Evolutionary conservation across 306 rosid species (phyloP).

Genomic region (Quercus variabilis): DNA sequence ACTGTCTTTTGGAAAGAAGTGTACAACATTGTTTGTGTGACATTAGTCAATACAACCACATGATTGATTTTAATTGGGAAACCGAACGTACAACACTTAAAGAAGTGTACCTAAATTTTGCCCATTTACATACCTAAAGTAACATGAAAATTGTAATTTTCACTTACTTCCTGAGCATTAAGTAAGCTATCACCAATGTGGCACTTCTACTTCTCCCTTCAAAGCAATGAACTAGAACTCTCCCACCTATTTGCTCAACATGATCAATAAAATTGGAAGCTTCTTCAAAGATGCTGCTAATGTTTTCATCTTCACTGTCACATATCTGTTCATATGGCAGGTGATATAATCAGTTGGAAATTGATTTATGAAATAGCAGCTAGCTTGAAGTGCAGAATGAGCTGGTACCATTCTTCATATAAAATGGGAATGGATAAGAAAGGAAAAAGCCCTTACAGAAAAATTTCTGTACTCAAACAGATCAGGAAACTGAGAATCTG

Average conservation of each 20-base stretch:
- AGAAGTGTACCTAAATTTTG: too few species aligned
- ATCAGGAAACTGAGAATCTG: conserved; percentile 91
- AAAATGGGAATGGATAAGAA: not conserved
- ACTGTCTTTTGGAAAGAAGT: too few species aligned
- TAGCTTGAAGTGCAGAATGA: not conserved
- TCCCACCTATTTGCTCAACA: conserved; percentile 72
- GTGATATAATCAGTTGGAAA: not conserved
- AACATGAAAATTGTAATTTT: conserved; percentile 12
- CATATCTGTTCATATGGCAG: conserved; percentile 46
- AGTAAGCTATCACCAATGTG: conserved; percentile 83
- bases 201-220: conserved; percentile 98
- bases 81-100: too few species aligned
- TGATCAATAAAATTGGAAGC: conserved; percentile 62
- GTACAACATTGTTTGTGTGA: too few species aligned
- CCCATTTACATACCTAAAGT: not conserved
- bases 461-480: conserved; percentile 68
- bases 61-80: too few species aligned
- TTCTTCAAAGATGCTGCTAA: conserved; percentile 76
- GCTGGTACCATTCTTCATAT: not conserved
- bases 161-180: conserved; percentile 90
- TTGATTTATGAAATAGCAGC: not conserved
- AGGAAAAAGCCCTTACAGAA: conserved; percentile 52
- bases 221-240: conserved; percentile 88
- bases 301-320: conserved; percentile 72
- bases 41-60: too few species aligned